Percentiles rank a stretch among this genome's conserved stretches.
These are phyloP conservation scores for Paramecium sonneborni DNA, from an alignment of 73 alveolate genomes.

Conservation along the genomic window DNA sequence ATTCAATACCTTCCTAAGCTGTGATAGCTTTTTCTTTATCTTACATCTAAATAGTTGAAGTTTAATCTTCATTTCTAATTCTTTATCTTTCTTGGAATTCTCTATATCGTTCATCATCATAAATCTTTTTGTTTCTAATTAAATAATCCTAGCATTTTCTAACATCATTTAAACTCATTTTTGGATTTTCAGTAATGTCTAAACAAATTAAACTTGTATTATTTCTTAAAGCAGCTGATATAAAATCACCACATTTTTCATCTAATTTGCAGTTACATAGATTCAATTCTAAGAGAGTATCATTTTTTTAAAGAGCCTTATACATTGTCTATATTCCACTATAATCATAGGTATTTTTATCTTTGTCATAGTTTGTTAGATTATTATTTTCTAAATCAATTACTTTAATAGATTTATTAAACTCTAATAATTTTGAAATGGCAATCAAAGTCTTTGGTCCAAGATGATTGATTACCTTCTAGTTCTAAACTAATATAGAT, in stretches of 20 bases:
- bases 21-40: neutral
- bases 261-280: conserved; percentile 59
- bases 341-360: neutral
- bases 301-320: conserved; percentile 66
- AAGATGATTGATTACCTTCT: conserved; percentile 66
- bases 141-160: conserved; percentile 62
- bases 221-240: conserved; percentile 55
- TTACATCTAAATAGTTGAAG: neutral
- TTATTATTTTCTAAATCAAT: conserved; percentile 74
- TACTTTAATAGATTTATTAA: conserved; percentile 59
- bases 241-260: conserved; percentile 62
- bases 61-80: conserved; percentile 64
- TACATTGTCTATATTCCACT: conserved; percentile 63
- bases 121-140: conserved; percentile 69
- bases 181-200: conserved; percentile 68
- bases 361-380: conserved; percentile 60
- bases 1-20: conserved; percentile 52
- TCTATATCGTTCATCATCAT: conserved; percentile 68
- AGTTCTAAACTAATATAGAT: conserved; percentile 58
- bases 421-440: conserved; percentile 64
- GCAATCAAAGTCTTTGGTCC: conserved; percentile 64
- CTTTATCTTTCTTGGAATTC: conserved; percentile 71
- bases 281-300: conserved; percentile 63
- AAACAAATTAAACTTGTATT: conserved; percentile 60
- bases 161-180: conserved; percentile 62